Evolutionary conservation across 2,329 filamentous ascomycete species (phyloP).

Genomic region (Kalaharituber pfeilii): DNA sequence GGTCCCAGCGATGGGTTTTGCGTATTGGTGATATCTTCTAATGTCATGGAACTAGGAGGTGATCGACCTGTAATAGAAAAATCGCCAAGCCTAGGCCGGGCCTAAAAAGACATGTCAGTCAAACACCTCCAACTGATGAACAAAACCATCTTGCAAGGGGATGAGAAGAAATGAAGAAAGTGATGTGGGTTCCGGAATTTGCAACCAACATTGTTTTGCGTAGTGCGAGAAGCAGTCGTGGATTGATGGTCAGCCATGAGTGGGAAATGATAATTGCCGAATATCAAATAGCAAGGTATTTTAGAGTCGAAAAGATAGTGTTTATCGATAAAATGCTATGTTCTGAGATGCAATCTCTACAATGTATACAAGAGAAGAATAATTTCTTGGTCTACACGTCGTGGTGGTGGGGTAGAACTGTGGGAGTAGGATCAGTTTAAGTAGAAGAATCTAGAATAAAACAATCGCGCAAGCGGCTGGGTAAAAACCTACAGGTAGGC

Average conservation of each 20-base stretch:
- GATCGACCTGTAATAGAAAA: constrained; percentile 13
- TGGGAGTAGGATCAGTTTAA: constrained; percentile 5
- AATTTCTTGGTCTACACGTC: not conserved
- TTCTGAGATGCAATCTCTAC: constrained; percentile 3
- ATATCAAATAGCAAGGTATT: constrained; percentile 6
- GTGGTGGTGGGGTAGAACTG: constrained; percentile 3
- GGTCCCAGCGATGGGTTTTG: constrained; percentile 21
- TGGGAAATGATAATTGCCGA: no score
- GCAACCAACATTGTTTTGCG: constrained; percentile 12
- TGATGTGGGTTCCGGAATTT: not conserved
- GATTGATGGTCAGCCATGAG: constrained; percentile 18
- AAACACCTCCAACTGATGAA: constrained; percentile 7
- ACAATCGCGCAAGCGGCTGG: constrained; percentile 6
- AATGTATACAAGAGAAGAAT: constrained; percentile 4
- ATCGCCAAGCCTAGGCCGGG: constrained; percentile 16
- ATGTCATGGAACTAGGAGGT: constrained; percentile 1
- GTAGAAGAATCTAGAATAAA: constrained; percentile 9
- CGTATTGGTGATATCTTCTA: constrained; percentile 16
- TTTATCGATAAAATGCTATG: not conserved
- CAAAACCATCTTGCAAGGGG: constrained; percentile 4
- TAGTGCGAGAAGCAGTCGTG: constrained; percentile 13
- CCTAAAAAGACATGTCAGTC: constrained; percentile 6
- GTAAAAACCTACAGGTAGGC: constrained; percentile 8
- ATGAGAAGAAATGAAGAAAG: not conserved
- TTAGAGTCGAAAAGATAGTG: constrained; percentile 3